Conservation (phyloP, 2,329 filamentous ascomycete genomes). For the Blastomyces silverae region DNA sequence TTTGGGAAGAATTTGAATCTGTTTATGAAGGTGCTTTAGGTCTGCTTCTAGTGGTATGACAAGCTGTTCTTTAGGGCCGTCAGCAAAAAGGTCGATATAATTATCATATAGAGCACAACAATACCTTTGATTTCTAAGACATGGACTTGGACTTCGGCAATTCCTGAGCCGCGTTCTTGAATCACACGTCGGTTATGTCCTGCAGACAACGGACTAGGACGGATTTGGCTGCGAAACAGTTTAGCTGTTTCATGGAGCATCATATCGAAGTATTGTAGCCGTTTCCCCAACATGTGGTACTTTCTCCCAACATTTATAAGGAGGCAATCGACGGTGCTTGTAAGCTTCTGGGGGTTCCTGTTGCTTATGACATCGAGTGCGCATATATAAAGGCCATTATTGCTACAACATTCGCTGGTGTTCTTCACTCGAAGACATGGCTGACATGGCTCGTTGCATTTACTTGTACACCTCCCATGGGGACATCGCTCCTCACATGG, state of each 20-base stretch:
- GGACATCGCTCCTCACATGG: constrained; percentile 20
- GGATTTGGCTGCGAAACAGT: constrained; percentile 20
- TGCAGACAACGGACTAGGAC: constrained; percentile 25
- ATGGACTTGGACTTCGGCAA: constrained; percentile 21
- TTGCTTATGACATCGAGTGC: background rate
- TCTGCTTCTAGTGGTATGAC: constrained; percentile 21
- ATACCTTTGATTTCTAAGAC: constrained; percentile 22
- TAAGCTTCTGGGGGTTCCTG: constrained; percentile 15
- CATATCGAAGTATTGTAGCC: constrained; percentile 19
- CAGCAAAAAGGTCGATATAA: background rate
- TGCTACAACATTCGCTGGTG: constrained; percentile 17
- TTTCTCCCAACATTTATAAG: constrained; percentile 23
- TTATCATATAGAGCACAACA: background rate
- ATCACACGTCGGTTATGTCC: constrained; percentile 23
- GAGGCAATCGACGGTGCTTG: constrained; percentile 22
- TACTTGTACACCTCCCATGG: constrained; percentile 22
- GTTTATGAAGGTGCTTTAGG: constrained; percentile 15
- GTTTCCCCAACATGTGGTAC: constrained; percentile 20
- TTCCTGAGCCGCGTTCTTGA: constrained; percentile 21
- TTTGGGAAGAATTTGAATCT: constrained; percentile 23
- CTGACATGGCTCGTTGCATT: constrained; percentile 22
- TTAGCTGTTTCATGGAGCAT: constrained; percentile 21
- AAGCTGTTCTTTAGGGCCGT: constrained; percentile 17
- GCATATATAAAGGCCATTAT: background rate
- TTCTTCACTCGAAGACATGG: constrained; percentile 20